Conservation (phyloP, 129 eudicot genomes). For the Pulicaria dysenterica region DNA sequence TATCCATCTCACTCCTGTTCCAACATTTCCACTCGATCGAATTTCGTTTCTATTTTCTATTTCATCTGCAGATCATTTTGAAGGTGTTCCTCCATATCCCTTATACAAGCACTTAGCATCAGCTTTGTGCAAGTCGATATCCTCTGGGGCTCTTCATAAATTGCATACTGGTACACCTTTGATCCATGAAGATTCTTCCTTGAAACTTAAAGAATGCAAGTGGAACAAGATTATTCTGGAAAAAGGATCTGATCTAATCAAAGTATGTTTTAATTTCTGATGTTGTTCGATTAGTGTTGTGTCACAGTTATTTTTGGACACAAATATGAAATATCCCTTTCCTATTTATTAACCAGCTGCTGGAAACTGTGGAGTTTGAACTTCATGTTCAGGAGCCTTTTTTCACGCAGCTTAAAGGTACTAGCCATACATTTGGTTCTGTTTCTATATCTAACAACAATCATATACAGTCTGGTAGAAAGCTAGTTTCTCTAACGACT, state of each 20-base stretch:
- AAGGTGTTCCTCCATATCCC: conserved; percentile 82
- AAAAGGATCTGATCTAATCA: conserved; percentile 57
- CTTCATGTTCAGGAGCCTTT: conserved; percentile 93
- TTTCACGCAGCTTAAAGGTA: conserved; percentile 84
- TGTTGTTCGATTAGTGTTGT: conserved; percentile 2
- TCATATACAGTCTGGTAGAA: conserved; percentile 16
- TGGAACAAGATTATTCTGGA: conserved; percentile 57
- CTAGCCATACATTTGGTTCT: conserved; percentile 1
- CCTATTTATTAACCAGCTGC: conserved; percentile 42
- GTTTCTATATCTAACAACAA: background rate
- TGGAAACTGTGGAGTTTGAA: conserved; percentile 62
- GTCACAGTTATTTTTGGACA: background rate
- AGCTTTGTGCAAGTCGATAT: conserved; percentile 60
- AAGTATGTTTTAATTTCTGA: conserved; percentile 44
- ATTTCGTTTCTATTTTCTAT: background rate
- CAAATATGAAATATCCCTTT: background rate
- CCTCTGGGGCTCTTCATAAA: conserved; percentile 43
- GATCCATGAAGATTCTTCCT: conserved; percentile 38
- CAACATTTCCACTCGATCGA: background rate
- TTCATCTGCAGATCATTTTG: conserved; percentile 39
- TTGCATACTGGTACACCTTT: conserved; percentile 18
- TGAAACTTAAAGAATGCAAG: conserved; percentile 44
- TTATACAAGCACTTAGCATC: conserved; percentile 74
- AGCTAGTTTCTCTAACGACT: conserved; percentile 17
- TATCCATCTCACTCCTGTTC: background rate